These are phyloP conservation scores for Bassia scoparia DNA, from an alignment of 148 eudicot genomes.

Conservation along the genomic window DNA sequence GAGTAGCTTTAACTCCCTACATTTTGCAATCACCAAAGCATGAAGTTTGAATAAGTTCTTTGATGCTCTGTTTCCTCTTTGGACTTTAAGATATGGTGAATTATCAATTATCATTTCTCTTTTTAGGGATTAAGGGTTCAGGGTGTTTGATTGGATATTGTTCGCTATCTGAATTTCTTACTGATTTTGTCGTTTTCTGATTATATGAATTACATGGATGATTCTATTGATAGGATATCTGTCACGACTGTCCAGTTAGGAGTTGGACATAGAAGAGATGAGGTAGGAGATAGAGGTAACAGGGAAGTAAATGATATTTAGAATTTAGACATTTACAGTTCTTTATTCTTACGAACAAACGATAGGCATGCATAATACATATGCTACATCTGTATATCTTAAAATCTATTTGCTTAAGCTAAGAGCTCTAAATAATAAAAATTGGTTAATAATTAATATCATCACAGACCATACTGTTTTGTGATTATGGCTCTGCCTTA, in stretches of 20 bases:
- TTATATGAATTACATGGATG: background rate
- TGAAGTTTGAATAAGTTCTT: background rate
- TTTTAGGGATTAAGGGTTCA: background rate
- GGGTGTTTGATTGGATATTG: background rate
- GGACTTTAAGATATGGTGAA: background rate
- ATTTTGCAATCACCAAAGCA: background rate
- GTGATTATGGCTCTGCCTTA: conserved; percentile 29
- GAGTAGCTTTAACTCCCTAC: background rate
- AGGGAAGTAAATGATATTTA: background rate
- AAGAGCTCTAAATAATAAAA: background rate
- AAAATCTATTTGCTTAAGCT: background rate
- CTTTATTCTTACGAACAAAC: background rate
- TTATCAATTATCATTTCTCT: background rate
- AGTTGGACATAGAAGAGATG: background rate
- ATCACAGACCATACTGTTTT: conserved; percentile 2
- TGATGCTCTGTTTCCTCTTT: background rate
- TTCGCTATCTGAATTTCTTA: background rate
- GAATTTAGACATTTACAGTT: background rate
- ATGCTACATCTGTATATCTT: conserved; percentile 6
- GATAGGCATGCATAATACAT: background rate
- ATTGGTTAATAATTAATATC: background rate
- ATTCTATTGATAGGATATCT: background rate
- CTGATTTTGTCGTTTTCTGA: no score
- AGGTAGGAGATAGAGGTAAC: background rate
- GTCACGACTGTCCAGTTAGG: background rate